Percentiles rank a stretch among this genome's conserved stretches.
Conservation (phyloP, 176 grass and related monocot species). For the Oryza meyeriana region DNA sequence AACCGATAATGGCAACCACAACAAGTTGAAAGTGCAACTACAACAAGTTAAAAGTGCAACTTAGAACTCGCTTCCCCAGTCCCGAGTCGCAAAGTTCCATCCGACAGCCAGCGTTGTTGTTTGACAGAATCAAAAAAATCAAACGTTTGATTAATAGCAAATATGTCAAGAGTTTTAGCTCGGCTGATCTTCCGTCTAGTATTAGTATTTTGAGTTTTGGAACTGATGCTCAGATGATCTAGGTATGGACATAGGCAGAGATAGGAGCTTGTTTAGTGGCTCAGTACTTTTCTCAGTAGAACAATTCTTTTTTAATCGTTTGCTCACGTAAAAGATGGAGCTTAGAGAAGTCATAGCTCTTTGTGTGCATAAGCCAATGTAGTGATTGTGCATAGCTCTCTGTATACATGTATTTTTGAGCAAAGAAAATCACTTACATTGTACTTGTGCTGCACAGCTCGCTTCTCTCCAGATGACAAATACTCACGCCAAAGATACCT, state of each 20-base stretch:
- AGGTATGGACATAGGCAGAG: no score
- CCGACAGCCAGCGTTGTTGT: no score
- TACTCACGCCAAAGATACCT: conserved; percentile 73
- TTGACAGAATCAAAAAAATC: no score
- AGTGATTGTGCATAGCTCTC: background rate
- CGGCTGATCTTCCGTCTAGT: background rate
- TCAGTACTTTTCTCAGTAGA: background rate
- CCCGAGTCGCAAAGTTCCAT: no score
- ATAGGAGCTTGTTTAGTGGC: no score
- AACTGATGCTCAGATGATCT: background rate
- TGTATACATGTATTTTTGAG: background rate
- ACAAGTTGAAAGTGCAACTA: no score
- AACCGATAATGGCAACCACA: no score
- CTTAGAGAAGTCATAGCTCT: background rate
- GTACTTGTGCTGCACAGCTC: conserved; percentile 56
- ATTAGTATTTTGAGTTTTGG: background rate
- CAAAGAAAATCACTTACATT: background rate
- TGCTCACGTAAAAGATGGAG: background rate
- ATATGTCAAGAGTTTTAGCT: no score
- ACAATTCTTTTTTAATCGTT: background rate
- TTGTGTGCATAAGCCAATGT: background rate
- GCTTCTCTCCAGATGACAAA: conserved; percentile 90
- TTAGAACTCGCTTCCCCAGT: no score
- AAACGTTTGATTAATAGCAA: no score
- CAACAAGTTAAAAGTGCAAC: no score